Percentiles rank a stretch among this genome's conserved stretches.
phyloP scores from a whole-genome alignment of 192 early-diverging fungal genomes.

The Coemansia sp. region DNA sequence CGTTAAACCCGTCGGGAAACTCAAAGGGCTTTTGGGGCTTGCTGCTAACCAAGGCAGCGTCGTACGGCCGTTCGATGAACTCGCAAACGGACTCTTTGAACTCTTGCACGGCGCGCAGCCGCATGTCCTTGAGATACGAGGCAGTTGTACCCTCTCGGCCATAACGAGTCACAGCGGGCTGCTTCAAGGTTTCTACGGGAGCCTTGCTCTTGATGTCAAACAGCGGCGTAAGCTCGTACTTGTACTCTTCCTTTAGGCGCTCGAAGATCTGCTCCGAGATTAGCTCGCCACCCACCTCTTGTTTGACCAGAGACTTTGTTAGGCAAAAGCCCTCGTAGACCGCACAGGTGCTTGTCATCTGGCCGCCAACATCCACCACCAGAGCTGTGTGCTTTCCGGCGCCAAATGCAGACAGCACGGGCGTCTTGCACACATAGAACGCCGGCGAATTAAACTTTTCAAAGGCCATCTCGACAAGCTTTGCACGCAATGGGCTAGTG shows the following conservation, averaged over 20 bases:
- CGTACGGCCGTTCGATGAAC: slow-evolving; percentile 58
- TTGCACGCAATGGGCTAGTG: slow-evolving; percentile 80
- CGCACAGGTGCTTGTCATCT: slow-evolving; percentile 88
- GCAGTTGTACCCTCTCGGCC: slow-evolving; percentile 25
- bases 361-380: slow-evolving; percentile 91
- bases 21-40: slow-evolving; percentile 89
- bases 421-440: slow-evolving; percentile 90
- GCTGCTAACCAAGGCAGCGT: slow-evolving; percentile 36
- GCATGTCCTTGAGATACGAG: slow-evolving; percentile 77
- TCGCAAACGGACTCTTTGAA: slow-evolving; percentile 95
- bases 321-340: slow-evolving; percentile 97
- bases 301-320: slow-evolving; percentile 75
- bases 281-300: slow-evolving; percentile 82
- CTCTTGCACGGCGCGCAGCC: slow-evolving; percentile 81
- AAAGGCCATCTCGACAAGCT: slow-evolving; percentile 91
- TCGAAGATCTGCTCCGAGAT: slow-evolving; percentile 77
- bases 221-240: slow-evolving; percentile 76
- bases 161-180: slow-evolving; percentile 57
- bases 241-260: slow-evolving; percentile 61
- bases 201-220: slow-evolving; percentile 81
- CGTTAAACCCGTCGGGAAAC: slow-evolving; percentile 94
- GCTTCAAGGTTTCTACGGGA: slow-evolving; percentile 72
- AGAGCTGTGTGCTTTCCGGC: slow-evolving; percentile 86
- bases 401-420: slow-evolving; percentile 94
- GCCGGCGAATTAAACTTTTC: slow-evolving; percentile 92